Evolutionary conservation across 2,329 filamentous ascomycete species (phyloP).

Genomic region (Neofusicoccum umdonicola): DNA sequence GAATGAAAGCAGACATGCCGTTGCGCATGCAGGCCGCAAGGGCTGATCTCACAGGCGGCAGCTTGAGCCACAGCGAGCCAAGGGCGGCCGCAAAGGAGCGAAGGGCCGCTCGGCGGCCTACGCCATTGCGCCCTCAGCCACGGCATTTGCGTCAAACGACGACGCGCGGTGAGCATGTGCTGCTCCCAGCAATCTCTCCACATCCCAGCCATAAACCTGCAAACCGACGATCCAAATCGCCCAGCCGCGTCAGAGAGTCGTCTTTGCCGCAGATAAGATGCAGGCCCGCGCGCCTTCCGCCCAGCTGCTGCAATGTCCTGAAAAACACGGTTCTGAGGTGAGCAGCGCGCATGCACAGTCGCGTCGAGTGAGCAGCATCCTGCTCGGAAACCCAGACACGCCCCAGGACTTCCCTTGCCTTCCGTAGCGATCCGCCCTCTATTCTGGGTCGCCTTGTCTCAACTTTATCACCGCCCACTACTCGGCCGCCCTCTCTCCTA

Average conservation of each 20-base stretch:
- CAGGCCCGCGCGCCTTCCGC: not conserved
- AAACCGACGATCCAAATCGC: constrained; percentile 8
- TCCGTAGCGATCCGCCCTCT: constrained; percentile 5
- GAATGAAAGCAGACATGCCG: not conserved
- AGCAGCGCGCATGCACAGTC: not conserved
- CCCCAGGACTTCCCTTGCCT: constrained; percentile 2
- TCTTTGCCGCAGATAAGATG: not conserved
- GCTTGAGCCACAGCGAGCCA: not conserved
- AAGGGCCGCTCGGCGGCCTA: not conserved
- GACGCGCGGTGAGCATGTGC: not conserved
- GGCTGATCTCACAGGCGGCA: not conserved
- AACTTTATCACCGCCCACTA: not conserved
- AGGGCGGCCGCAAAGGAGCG: not conserved
- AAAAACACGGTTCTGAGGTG: not conserved
- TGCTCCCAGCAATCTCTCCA: constrained; percentile 9
- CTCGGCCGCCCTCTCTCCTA: not conserved
- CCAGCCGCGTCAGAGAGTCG: not conserved
- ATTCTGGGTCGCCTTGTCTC: constrained; percentile 11
- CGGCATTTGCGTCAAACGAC: constrained; percentile 5
- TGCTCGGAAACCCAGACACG: not conserved
- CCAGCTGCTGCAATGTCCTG: not conserved
- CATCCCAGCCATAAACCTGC: constrained; percentile 10
- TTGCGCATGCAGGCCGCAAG: not conserved
- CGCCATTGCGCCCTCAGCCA: constrained; percentile 1
- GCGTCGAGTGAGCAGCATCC: not conserved